Percentiles rank a stretch among this genome's conserved stretches.
These are phyloP conservation scores for Madurella mycetomatis DNA, from an alignment of 2,329 filamentous ascomycete species.

Conservation along the genomic window DNA sequence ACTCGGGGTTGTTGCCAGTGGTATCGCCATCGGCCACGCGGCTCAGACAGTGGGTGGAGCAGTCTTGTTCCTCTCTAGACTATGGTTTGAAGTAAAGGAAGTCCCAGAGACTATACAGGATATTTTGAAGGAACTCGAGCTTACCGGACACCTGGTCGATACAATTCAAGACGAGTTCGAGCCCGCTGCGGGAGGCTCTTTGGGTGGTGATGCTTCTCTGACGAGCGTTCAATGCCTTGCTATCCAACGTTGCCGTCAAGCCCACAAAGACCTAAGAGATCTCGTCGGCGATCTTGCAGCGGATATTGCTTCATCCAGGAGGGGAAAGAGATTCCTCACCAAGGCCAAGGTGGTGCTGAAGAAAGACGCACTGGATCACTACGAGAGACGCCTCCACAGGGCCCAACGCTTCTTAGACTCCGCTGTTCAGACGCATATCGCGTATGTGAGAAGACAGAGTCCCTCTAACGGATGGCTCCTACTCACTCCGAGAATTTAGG, in stretches of 20 bases:
- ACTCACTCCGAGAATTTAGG: neutral
- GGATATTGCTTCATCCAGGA: constrained; percentile 6
- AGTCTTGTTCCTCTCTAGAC: neutral
- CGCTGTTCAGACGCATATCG: neutral
- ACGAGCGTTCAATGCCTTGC: neutral
- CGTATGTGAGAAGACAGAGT: neutral
- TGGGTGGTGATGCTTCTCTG: neutral
- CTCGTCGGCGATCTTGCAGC: neutral
- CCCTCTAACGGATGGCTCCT: too few relatives aligned
- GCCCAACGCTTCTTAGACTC: neutral
- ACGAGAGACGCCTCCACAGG: constrained; percentile 3
- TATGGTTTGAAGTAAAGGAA: constrained; percentile 7
- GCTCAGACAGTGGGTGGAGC: neutral
- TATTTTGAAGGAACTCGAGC: neutral
- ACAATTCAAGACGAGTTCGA: constrained; percentile 2
- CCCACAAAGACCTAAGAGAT: neutral
- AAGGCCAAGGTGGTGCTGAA: constrained; percentile 2
- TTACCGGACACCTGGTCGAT: neutral
- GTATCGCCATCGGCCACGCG: constrained; percentile 5
- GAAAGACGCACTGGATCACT: neutral
- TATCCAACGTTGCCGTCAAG: constrained; percentile 1
- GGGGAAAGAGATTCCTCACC: neutral
- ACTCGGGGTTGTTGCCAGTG: constrained; percentile 3
- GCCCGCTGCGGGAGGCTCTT: too few relatives aligned
- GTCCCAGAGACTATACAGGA: constrained; percentile 2